Evolutionary conservation across 1,284 basidiomycete genomes (phyloP).

Genomic region (Farysia itapuensis): DNA sequence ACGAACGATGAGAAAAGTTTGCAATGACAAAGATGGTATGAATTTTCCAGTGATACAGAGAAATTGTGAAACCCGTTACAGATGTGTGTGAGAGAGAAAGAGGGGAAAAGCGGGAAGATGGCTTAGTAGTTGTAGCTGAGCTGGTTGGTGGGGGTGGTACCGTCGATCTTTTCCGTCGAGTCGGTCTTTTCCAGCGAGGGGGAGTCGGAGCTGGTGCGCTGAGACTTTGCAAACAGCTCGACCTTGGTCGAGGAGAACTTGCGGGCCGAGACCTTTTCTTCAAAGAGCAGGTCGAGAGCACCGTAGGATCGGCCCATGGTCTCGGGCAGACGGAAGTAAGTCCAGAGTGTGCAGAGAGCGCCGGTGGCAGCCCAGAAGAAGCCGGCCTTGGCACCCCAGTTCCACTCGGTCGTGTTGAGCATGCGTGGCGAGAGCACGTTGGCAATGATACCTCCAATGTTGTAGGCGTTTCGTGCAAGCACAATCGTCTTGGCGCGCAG

Average conservation of each 20-base stretch:
- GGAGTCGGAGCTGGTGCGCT: too few species aligned
- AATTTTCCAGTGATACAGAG: too few species aligned
- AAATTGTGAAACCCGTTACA: too few species aligned
- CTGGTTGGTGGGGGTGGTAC: too few species aligned
- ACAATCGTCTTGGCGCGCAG: constrained; percentile 64
- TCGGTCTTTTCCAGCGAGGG: too few species aligned
- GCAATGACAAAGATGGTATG: too few species aligned
- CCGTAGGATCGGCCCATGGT: constrained; percentile 61
- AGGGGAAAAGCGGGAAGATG: too few species aligned
- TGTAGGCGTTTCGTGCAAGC: constrained; percentile 62
- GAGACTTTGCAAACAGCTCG: constrained; percentile 27
- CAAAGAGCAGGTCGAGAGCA: constrained; percentile 60
- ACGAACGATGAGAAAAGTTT: too few species aligned
- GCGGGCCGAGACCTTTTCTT: constrained; percentile 49
- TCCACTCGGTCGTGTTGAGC: constrained; percentile 61
- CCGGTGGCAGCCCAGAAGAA: constrained; percentile 55
- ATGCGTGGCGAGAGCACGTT: constrained; percentile 62
- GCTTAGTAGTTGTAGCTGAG: too few species aligned
- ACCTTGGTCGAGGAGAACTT: constrained; percentile 56
- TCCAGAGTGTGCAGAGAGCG: constrained; percentile 30
- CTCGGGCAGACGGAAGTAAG: constrained; percentile 58
- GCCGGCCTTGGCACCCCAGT: constrained; percentile 61
- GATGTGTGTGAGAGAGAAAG: too few species aligned
- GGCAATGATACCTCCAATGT: constrained; percentile 49
- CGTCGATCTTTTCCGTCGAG: too few species aligned